Conservation (phyloP, 78 protist genomes). For the Acrasis kona region DNA sequence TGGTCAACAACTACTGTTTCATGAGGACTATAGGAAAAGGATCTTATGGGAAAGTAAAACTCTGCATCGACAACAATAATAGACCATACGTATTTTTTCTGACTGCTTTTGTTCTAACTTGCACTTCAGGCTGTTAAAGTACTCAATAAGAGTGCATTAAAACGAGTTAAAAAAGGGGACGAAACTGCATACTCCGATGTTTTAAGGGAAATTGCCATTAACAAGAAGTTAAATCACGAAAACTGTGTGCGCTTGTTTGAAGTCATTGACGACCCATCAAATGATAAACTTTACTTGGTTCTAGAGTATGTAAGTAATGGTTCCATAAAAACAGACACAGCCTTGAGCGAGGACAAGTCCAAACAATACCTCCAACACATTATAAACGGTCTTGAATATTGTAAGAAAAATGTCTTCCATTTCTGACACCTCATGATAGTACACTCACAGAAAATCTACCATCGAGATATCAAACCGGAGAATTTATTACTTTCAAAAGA, state of each 20-base stretch:
- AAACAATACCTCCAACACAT: too few relatives aligned
- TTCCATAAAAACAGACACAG: background rate
- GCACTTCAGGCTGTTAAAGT: constrained; percentile 6
- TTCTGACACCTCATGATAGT: background rate
- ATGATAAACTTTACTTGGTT: constrained; percentile 42
- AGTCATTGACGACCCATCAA: constrained; percentile 64
- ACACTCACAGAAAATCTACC: constrained; percentile 14
- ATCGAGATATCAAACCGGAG: constrained; percentile 37
- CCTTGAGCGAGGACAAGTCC: background rate
- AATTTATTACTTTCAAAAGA: constrained; percentile 1
- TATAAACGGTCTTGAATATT: too few relatives aligned
- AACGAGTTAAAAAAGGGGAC: constrained; percentile 1
- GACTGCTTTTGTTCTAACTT: background rate
- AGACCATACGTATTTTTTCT: too few relatives aligned
- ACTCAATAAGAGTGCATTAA: constrained; percentile 6
- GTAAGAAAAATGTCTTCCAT: constrained; percentile 6
- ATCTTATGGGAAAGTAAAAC: constrained; percentile 17
- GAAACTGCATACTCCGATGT: background rate
- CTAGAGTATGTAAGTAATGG: constrained; percentile 39
- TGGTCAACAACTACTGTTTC: constrained; percentile 10
- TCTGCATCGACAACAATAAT: too few relatives aligned
- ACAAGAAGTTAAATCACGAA: constrained; percentile 67
- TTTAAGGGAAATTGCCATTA: constrained; percentile 66
- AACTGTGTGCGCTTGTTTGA: constrained; percentile 60
- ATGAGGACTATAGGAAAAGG: constrained; percentile 3